phyloP scores from a whole-genome alignment of 768 basidiomycete genomes.

The Suillus variegatus region DNA sequence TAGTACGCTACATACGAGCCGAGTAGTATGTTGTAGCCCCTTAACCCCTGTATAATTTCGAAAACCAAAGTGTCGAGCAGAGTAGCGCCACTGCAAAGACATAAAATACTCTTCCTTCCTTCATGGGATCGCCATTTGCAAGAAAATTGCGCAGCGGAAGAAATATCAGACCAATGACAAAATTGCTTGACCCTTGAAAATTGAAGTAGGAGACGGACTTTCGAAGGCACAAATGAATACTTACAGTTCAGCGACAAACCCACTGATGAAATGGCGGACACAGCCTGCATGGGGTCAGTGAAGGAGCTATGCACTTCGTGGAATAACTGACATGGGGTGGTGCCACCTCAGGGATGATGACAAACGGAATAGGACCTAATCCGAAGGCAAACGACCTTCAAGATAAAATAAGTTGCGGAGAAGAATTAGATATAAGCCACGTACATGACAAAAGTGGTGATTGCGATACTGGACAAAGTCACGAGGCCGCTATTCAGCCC shows the following conservation, averaged over 20 bases:
- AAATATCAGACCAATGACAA: slow-evolving; percentile 82
- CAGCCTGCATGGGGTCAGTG: slow-evolving; percentile 47
- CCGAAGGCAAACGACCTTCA: slow-evolving; percentile 84
- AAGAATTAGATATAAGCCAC: background rate
- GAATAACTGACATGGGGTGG: slow-evolving; percentile 63
- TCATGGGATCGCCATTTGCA: slow-evolving; percentile 54
- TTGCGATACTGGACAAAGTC: slow-evolving; percentile 68
- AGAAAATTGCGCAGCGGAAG: slow-evolving; percentile 80
- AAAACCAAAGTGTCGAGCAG: slow-evolving; percentile 23
- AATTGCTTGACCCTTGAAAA: slow-evolving; percentile 76
- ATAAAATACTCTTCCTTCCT: slow-evolving; percentile 90
- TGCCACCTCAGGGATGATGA: slow-evolving; percentile 89
- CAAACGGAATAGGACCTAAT: slow-evolving; percentile 90
- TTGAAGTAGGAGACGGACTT: slow-evolving; percentile 3
- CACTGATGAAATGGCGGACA: slow-evolving; percentile 78
- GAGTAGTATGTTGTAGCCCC: background rate
- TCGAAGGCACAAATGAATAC: slow-evolving; percentile 21
- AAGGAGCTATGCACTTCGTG: slow-evolving; percentile 1
- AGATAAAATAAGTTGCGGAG: slow-evolving; percentile 5
- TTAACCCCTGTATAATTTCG: slow-evolving; percentile 28
- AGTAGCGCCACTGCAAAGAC: slow-evolving; percentile 68
- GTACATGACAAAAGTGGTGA: slow-evolving; percentile 81
- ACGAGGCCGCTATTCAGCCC: slow-evolving; percentile 65
- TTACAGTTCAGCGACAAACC: slow-evolving; percentile 72
- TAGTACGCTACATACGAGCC: background rate